phyloP scores from a whole-genome alignment of 306 rosid species.

The Cotoneaster glaucophyllus region DNA sequence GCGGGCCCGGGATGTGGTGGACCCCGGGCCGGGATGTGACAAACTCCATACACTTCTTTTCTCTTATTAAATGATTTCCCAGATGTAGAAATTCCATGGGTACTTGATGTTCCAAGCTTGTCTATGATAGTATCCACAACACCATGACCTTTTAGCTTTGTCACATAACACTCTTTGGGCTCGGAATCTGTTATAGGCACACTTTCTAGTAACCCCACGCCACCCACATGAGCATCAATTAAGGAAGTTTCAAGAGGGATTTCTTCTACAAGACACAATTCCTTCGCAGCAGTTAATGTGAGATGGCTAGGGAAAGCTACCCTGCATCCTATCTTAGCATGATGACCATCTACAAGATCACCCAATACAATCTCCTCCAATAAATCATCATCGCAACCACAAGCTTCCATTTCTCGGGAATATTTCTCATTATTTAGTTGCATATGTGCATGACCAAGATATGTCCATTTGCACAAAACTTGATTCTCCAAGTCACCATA shows the following conservation, averaged over 20 bases:
- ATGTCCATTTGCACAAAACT: conserved; percentile 78
- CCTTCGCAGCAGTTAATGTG: conserved; percentile 84
- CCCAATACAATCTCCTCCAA: conserved; percentile 98
- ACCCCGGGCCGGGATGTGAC: too few relatives aligned
- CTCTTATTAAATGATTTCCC: too few relatives aligned
- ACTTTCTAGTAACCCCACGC: conserved; percentile 92
- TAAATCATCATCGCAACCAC: conserved; percentile 98
- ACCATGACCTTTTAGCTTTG: too few relatives aligned
- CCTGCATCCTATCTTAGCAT: conserved; percentile 97
- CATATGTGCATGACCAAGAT: conserved; percentile 98
- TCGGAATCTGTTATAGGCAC: conserved; percentile 41
- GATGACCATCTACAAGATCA: conserved; percentile 92
- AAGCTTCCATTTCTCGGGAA: conserved; percentile 83
- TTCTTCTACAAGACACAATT: conserved; percentile 72
- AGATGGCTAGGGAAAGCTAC: conserved; percentile 97
- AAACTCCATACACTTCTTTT: too few relatives aligned
- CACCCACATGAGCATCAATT: conserved; percentile 99
- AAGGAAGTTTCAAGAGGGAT: conserved; percentile 89
- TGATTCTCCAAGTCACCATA: too few relatives aligned
- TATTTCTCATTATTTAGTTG: conserved; percentile 52
- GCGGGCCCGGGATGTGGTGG: too few relatives aligned
- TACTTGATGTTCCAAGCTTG: too few relatives aligned
- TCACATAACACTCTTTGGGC: conserved; percentile 21
- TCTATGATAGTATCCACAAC: too few relatives aligned
- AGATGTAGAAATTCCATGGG: too few relatives aligned